phyloP scores from a whole-genome alignment of 108 stramenopile species.

The Stephanodiscus triporus region DNA sequence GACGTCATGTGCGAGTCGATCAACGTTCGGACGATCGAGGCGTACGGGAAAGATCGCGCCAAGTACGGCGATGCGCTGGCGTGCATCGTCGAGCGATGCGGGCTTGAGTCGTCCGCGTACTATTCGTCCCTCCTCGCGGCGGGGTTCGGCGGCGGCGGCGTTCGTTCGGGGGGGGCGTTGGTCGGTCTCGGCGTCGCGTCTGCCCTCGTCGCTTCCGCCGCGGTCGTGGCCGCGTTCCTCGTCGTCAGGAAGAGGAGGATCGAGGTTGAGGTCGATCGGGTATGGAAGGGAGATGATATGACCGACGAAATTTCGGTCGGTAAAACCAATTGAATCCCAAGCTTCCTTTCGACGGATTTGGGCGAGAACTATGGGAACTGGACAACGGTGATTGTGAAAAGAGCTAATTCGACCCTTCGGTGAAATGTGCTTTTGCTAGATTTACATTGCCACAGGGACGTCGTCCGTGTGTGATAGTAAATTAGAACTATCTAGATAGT shows the following conservation, averaged over 20 bases:
- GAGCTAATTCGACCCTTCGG: background rate
- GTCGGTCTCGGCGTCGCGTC: background rate
- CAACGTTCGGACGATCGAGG: slow-evolving; percentile 57
- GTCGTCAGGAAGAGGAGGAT: background rate
- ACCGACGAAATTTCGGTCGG: background rate
- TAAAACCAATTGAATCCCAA: background rate
- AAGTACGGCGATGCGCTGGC: slow-evolving; percentile 30
- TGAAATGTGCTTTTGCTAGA: too few relatives aligned
- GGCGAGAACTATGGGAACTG: background rate
- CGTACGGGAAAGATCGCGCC: slow-evolving; percentile 38
- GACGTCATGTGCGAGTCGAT: slow-evolving; percentile 59
- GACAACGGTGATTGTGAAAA: background rate
- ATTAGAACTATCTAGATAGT: too few relatives aligned
- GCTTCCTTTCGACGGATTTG: background rate
- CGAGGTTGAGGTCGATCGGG: background rate
- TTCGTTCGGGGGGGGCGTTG: background rate
- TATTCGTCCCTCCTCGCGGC: background rate
- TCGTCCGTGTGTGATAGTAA: too few relatives aligned
- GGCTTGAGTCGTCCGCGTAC: background rate
- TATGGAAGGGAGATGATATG: slow-evolving; percentile 6
- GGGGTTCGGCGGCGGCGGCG: background rate
- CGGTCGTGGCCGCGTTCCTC: background rate
- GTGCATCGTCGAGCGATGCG: slow-evolving; percentile 24
- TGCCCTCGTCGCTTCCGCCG: background rate
- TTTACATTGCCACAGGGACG: too few relatives aligned